Evolutionary conservation across 2,329 filamentous ascomycete species (phyloP).

Genomic region (Chaetomium strumarium): DNA sequence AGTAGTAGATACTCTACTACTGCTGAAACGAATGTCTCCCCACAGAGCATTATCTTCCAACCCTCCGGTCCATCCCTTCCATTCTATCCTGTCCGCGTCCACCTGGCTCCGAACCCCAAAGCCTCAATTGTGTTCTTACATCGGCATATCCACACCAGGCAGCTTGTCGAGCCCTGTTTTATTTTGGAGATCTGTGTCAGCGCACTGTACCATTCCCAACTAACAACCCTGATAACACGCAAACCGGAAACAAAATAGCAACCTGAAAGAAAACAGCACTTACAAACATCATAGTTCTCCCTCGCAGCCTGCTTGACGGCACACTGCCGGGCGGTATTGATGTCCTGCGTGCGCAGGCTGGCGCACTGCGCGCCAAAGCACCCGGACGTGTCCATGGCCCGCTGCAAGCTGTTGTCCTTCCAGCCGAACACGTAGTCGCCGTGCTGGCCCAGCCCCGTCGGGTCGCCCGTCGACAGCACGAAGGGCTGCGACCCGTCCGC

Average conservation of each 20-base stretch:
- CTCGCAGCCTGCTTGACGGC: slow-evolving; percentile 28
- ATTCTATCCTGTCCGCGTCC: not conserved
- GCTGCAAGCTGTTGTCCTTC: slow-evolving; percentile 34
- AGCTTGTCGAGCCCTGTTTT: slow-evolving; percentile 14
- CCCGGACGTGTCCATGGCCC: slow-evolving; percentile 35
- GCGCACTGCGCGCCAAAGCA: slow-evolving; percentile 38
- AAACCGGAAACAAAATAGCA: too few species aligned
- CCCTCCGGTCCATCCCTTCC: not conserved
- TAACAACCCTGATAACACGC: too few species aligned
- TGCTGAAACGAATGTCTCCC: not conserved
- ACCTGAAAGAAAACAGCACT: slow-evolving; percentile 23
- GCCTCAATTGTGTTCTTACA: too few species aligned
- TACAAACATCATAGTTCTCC: slow-evolving; percentile 34
- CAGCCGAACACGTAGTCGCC: slow-evolving; percentile 38
- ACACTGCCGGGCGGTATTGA: slow-evolving; percentile 29
- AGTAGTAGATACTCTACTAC: too few species aligned
- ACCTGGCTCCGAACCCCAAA: not conserved
- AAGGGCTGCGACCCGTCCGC: slow-evolving; percentile 35
- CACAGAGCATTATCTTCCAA: not conserved
- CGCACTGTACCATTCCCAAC: not conserved
- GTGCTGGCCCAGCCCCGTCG: slow-evolving; percentile 38
- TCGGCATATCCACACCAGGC: slow-evolving; percentile 11
- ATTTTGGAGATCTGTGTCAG: not conserved
- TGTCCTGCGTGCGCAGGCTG: slow-evolving; percentile 31
- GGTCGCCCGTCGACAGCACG: slow-evolving; percentile 32